phyloP scores from a whole-genome alignment of 371 early-diverging fungal genomes.

The Rhizopus arrhizus region DNA sequence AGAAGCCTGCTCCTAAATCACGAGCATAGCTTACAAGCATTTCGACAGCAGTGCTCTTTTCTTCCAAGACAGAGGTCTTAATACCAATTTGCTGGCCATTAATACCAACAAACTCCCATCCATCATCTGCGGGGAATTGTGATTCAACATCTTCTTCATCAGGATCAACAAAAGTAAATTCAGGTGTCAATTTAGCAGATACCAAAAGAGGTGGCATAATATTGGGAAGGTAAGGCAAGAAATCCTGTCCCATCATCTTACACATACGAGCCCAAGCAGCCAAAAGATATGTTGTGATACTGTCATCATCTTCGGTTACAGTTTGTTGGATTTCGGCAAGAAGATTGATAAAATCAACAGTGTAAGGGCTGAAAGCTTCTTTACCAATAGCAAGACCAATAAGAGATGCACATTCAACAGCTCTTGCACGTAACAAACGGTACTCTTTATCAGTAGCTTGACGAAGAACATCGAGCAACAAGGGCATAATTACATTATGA shows the following conservation, averaged over 20 bases:
- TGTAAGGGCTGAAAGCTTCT: conserved; percentile 81
- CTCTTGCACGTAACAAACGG: conserved; percentile 89
- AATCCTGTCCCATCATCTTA: conserved; percentile 91
- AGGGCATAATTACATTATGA: conserved; percentile 91
- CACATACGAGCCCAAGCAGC: conserved; percentile 96
- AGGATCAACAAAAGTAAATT: conserved; percentile 85
- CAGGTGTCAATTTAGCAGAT: conserved; percentile 87
- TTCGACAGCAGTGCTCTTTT: conserved; percentile 96
- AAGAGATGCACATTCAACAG: conserved; percentile 92
- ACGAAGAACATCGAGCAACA: conserved; percentile 82
- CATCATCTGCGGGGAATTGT: conserved; percentile 58
- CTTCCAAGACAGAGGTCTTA: conserved; percentile 92
- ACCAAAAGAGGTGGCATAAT: conserved; percentile 93
- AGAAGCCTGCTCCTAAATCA: conserved; percentile 88
- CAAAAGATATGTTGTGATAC: conserved; percentile 87
- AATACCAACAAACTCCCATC: conserved; percentile 56
- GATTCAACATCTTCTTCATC: conserved; percentile 84
- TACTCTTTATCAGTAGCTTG: conserved; percentile 84
- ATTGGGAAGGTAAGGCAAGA: conserved; percentile 87
- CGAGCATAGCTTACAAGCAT: conserved; percentile 95
- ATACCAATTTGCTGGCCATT: conserved; percentile 93
- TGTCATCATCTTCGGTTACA: conserved; percentile 87
- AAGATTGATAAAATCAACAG: conserved; percentile 75
- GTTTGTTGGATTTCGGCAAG: conserved; percentile 79
- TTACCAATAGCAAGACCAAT: conserved; percentile 93